phyloP scores from a whole-genome alignment of 768 basidiomycete species.

The Mrakia blollopis region DNA sequence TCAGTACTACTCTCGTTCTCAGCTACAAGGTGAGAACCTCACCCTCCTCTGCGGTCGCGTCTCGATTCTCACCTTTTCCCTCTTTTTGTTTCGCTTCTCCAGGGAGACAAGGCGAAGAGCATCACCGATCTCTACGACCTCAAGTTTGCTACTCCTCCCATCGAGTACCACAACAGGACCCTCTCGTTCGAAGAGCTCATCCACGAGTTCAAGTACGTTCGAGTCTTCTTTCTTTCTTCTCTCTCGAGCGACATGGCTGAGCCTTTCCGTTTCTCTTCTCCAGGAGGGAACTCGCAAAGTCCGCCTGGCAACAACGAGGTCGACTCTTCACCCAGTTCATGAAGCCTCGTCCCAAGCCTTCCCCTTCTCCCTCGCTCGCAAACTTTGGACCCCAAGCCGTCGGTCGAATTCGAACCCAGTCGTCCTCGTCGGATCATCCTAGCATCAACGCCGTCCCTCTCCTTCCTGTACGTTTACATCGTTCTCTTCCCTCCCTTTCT shows the following conservation, averaged over 20 bases:
- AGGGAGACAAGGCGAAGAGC: conserved; percentile 39
- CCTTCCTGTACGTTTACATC: background rate
- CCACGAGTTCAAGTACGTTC: conserved; percentile 40
- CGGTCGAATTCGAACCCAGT: background rate
- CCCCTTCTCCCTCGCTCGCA: background rate
- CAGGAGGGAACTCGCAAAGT: conserved; percentile 34
- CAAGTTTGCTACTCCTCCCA: conserved; percentile 71
- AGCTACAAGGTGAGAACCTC: conserved; percentile 56
- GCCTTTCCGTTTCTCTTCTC: background rate
- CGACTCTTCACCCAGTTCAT: conserved; percentile 39
- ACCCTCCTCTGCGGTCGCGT: background rate
- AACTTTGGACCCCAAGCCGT: background rate
- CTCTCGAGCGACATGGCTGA: background rate
- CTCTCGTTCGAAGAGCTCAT: conserved; percentile 45
- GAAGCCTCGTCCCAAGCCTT: conserved; percentile 8
- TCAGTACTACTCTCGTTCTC: conserved; percentile 55
- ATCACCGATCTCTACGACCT: conserved; percentile 62
- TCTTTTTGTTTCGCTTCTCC: conserved; percentile 43
- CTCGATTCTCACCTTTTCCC: background rate
- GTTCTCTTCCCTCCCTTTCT: background rate
- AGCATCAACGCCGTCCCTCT: background rate
- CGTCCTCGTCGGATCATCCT: background rate
- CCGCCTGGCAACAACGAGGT: conserved; percentile 42
- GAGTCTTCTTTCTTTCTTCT: background rate
- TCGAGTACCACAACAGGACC: conserved; percentile 56